phyloP scores from a whole-genome alignment of 106 monocot genomes.

The Dactylorhiza incarnata region DNA sequence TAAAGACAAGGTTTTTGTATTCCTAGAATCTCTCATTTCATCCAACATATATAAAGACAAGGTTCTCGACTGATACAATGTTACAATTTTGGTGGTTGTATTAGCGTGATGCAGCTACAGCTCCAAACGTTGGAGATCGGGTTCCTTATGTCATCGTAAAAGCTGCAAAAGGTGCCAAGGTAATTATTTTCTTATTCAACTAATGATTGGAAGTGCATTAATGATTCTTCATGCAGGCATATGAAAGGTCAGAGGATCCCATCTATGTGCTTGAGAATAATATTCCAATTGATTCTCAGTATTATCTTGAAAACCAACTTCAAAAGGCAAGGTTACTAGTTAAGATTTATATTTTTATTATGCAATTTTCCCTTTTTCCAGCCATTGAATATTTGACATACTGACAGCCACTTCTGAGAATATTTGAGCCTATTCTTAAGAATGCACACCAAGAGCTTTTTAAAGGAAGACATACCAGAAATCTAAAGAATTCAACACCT shows the following conservation, averaged over 20 bases:
- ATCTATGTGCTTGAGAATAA: constrained; percentile 96
- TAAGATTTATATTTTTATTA: not conserved
- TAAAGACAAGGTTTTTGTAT: not conserved
- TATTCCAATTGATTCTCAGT: constrained; percentile 95
- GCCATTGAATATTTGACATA: not conserved
- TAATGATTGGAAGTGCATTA: not conserved
- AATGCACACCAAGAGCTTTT: constrained; percentile 95
- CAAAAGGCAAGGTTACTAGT: constrained; percentile 57
- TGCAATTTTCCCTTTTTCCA: not conserved
- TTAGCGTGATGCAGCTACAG: constrained; percentile 93
- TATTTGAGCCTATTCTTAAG: constrained; percentile 97
- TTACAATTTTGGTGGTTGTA: constrained; percentile 2
- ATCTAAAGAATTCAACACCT: constrained; percentile 91
- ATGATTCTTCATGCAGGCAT: constrained; percentile 49
- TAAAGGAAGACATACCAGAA: constrained; percentile 95
- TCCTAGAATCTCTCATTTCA: too few relatives aligned
- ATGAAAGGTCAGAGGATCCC: constrained; percentile 98
- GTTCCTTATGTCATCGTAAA: constrained; percentile 99
- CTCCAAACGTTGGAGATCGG: constrained; percentile 98
- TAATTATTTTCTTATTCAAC: constrained; percentile 21
- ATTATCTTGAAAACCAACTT: constrained; percentile 98
- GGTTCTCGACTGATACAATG: not conserved
- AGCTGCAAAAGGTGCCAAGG: constrained; percentile 99
- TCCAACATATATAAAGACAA: not conserved
- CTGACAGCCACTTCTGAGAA: constrained; percentile 83